Conservation (phyloP, 305 asterid genomes). For the Fraxinus platypoda region DNA sequence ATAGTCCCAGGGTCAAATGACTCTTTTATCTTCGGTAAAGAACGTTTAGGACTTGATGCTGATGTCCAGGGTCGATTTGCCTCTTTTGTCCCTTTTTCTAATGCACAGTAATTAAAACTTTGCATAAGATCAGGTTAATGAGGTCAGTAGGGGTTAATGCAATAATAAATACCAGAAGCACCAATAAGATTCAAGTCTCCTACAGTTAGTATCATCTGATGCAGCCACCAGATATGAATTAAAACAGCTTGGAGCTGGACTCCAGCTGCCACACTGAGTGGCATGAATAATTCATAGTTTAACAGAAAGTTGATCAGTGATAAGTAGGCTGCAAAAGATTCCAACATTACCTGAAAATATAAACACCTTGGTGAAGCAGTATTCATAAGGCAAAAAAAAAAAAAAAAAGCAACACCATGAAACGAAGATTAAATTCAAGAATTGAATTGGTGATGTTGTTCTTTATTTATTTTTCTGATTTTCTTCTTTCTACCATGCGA, state of each 20-base stretch:
- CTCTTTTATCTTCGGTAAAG: neutral
- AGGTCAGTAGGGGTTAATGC: neutral
- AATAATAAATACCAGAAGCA: neutral
- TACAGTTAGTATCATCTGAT: neutral
- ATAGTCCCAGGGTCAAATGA: neutral
- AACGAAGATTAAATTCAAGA: too few species aligned
- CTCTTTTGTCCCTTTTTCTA: neutral
- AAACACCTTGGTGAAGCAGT: neutral
- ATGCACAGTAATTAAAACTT: neutral
- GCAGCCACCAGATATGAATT: neutral
- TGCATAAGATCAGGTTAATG: neutral
- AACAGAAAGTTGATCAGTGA: neutral
- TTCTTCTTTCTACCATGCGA: too few species aligned
- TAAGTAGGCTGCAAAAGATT: neutral
- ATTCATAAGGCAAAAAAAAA: neutral
- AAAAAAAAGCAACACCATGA: too few species aligned
- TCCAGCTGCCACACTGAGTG: neutral
- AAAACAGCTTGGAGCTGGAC: neutral
- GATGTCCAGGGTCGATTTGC: too few species aligned
- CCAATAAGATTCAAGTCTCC: neutral
- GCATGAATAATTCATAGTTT: neutral
- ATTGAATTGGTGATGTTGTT: too few species aligned
- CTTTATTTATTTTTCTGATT: too few species aligned
- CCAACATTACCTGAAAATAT: neutral
- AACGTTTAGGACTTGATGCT: neutral